A percentile compares a stretch with the other conserved stretches of the same genome.
Evolutionary conservation across 1,139 yeast species (phyloP).

Genomic region (Eremothecium gossypii): DNA sequence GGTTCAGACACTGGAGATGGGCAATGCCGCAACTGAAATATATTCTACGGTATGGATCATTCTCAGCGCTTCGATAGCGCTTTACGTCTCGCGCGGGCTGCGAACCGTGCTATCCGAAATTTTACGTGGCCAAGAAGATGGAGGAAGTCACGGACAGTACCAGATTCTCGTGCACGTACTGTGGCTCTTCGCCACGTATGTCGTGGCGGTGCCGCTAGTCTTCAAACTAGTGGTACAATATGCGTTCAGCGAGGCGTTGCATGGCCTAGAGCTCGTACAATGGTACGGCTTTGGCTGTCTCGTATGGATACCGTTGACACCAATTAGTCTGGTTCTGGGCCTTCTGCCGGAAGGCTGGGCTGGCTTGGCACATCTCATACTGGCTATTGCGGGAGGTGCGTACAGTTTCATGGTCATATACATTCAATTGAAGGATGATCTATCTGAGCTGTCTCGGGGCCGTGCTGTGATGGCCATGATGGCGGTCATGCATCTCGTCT

Average conservation of each 20-base stretch:
- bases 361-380: slow-evolving; percentile 8
- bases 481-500: slow-evolving; percentile 13
- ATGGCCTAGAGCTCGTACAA: slow-evolving; percentile 15
- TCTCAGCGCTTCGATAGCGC: slow-evolving; percentile 18
- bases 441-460: slow-evolving; percentile 4
- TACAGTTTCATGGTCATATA: slow-evolving; percentile 10
- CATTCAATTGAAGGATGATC: slow-evolving; percentile 6
- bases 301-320: slow-evolving; percentile 23
- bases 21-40: slow-evolving; percentile 12
- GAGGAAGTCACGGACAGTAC: slow-evolving; percentile 11
- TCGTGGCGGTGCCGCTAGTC: slow-evolving; percentile 18
- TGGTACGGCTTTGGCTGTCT: slow-evolving; percentile 24
- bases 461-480: slow-evolving; percentile 8
- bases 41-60: slow-evolving; percentile 28
- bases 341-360: slow-evolving; percentile 6
- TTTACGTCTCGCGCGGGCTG: slow-evolving; percentile 18
- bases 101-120: slow-evolving; percentile 11
- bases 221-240: slow-evolving; percentile 14
- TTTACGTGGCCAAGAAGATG: slow-evolving; percentile 1
- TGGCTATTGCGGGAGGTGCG: slow-evolving; percentile 10
- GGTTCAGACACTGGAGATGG: slow-evolving; percentile 7
- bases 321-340: slow-evolving; percentile 10
- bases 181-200: slow-evolving; percentile 17
- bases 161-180: slow-evolving; percentile 9
- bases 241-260: slow-evolving; percentile 9